Evolutionary conservation across 148 eudicot species (phyloP).

Genomic region (Selenicereus undatus): DNA sequence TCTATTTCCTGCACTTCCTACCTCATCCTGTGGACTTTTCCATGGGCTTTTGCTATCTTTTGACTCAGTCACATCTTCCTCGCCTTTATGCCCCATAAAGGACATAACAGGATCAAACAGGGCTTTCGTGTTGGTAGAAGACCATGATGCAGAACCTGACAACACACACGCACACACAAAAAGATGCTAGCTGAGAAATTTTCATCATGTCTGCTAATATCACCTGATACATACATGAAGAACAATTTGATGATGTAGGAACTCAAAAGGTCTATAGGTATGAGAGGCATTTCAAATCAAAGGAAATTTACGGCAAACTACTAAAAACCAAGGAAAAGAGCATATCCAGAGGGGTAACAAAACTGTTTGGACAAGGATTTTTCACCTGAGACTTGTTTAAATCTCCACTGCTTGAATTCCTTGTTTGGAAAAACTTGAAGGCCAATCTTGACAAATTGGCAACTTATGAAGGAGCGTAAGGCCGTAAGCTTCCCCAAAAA

Average conservation of each 20-base stretch:
- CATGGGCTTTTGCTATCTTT: slow-evolving; percentile 21
- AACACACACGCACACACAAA: slow-evolving; percentile 2
- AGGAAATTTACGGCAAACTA: not conserved
- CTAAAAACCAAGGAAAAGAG: not conserved
- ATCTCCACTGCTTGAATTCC: not conserved
- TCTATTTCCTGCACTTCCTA: slow-evolving; percentile 13
- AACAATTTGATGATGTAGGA: not conserved
- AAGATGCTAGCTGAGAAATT: not conserved
- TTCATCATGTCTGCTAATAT: not conserved
- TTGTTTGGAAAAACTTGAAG: not conserved
- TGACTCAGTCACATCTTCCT: slow-evolving; percentile 35
- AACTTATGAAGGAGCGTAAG: not conserved
- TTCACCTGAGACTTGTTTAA: not conserved
- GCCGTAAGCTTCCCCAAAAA: not conserved
- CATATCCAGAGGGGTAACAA: not conserved
- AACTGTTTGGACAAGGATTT: too few species aligned
- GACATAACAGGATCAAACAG: slow-evolving; percentile 18
- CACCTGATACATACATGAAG: not conserved
- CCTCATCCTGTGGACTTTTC: slow-evolving; percentile 20
- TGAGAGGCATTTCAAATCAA: not conserved
- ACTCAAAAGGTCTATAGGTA: not conserved
- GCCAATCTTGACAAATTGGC: not conserved
- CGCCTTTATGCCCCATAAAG: slow-evolving; percentile 56
- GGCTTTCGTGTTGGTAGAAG: slow-evolving; percentile 53
- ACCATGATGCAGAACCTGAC: slow-evolving; percentile 58